Evolutionary conservation across 371 early-diverging fungal genomes (phyloP).

Genomic region (Rhizopus sp.): DNA sequence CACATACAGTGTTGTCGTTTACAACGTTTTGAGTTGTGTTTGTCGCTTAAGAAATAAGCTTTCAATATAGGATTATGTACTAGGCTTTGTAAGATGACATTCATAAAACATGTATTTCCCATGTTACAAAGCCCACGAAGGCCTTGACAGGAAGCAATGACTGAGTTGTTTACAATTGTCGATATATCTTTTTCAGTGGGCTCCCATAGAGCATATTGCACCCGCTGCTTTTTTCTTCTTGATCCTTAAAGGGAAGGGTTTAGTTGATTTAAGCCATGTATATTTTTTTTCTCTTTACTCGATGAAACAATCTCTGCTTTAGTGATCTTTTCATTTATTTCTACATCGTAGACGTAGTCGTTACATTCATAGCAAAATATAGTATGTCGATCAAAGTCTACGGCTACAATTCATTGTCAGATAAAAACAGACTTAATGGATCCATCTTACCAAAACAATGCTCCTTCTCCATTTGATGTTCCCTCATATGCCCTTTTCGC

Average conservation of each 20-base stretch:
- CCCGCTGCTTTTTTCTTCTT: constrained; percentile 29
- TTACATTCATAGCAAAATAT: constrained; percentile 71
- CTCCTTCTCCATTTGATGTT: constrained; percentile 57
- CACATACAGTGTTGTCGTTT: constrained; percentile 79
- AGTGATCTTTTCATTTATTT: constrained; percentile 63
- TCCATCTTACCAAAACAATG: constrained; percentile 66
- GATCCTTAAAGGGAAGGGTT: constrained; percentile 13
- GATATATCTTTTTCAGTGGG: constrained; percentile 55
- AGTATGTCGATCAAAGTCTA: constrained; percentile 37
- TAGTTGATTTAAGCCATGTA: neutral
- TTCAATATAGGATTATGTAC: constrained; percentile 89
- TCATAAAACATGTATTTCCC: constrained; percentile 96
- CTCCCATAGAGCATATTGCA: constrained; percentile 32
- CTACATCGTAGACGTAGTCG: constrained; percentile 86
- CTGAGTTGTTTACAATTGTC: constrained; percentile 48
- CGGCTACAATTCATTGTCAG: constrained; percentile 16
- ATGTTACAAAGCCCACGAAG: constrained; percentile 90
- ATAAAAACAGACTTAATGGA: neutral
- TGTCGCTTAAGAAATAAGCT: constrained; percentile 85
- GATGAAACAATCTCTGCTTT: constrained; percentile 52
- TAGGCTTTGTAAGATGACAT: constrained; percentile 89
- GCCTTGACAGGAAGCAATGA: constrained; percentile 62
- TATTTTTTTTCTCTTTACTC: constrained; percentile 28
- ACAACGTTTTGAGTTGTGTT: constrained; percentile 75
- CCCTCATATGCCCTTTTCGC: constrained; percentile 64